Base-by-base conservation (phyloP, 1,284 basidiomycete genomes). In the Sporisorium graminicola region DNA sequence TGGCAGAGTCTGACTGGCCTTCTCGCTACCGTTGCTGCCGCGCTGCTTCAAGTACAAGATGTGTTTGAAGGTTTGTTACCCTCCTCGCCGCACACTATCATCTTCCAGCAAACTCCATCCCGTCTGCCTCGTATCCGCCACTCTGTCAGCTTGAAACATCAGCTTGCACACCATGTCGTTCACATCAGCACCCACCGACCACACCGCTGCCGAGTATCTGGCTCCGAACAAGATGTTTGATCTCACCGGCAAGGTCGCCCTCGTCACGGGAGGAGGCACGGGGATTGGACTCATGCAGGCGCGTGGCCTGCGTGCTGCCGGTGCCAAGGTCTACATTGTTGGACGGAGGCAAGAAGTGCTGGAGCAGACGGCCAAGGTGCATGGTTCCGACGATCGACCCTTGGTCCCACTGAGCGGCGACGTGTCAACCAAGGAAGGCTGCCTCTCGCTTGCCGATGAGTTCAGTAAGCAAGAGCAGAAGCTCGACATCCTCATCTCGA, bases 231-330 rank as follows among this genome's bases (percentile, higher is more conserved):
- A 56, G 16, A 66, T 74, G 53, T 78, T 79, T 44, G 65, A 74
- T 43, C 71, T 76, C 9, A 67, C 60, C 16, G 87, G 81, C 74
- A 86, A 85, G 78, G 87, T 93, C 20, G 91, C 92, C 8, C 85
- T 94, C 35, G 91, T 93, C 33, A 92, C 92, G 0, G 92, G 93
- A 47, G 93, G 92, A 6, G 92, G 91, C 26, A 92, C 91, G 0
- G 93, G 93, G 2, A 93, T 94, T 51, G 86, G 87, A 6, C 85
- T 91, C 67, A 91, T 91, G 90, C 92, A 93, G 63, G 88, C 92
- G 6, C 88, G 89, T 60, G 92, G 91, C 5, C 88, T 94, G 16
- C 92, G 92, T 12, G 89, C 90, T 24, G 92, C 91, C 77, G 92
- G 92, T 2, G 92, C 93, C 16, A 92, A 90, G 74, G 93, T 94